Conservation (phyloP, 352 stramenopile genomes). For the Pythium aristosporum region DNA sequence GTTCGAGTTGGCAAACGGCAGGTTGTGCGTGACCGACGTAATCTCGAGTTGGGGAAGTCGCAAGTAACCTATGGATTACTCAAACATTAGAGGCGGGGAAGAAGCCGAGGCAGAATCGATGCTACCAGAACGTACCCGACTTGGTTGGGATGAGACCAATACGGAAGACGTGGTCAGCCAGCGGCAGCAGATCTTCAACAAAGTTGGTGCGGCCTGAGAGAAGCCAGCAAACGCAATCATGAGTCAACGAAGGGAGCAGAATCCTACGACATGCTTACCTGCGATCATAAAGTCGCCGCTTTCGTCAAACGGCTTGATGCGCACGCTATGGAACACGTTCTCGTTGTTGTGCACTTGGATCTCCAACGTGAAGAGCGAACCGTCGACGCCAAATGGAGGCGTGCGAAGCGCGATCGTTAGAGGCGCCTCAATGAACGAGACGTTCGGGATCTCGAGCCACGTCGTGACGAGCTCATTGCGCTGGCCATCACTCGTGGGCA, state of each 20-base stretch:
- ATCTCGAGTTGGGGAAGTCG: constrained; percentile 75
- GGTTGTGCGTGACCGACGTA: constrained; percentile 66
- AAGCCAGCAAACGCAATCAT: background rate
- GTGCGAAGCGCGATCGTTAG: constrained; percentile 65
- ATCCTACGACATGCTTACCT: constrained; percentile 26
- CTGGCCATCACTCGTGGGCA: constrained; percentile 32
- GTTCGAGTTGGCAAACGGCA: constrained; percentile 62
- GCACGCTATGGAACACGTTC: constrained; percentile 61
- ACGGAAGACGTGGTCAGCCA: constrained; percentile 59
- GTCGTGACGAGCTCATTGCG: constrained; percentile 63
- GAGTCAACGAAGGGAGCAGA: background rate
- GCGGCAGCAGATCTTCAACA: constrained; percentile 72
- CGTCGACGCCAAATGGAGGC: constrained; percentile 73
- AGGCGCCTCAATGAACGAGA: constrained; percentile 69
- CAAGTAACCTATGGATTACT: constrained; percentile 46
- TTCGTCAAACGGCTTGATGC: constrained; percentile 67
- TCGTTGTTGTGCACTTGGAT: constrained; percentile 77
- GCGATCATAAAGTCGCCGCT: constrained; percentile 77
- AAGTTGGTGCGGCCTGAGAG: constrained; percentile 58
- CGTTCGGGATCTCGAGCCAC: constrained; percentile 55
- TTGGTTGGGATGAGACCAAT: constrained; percentile 76
- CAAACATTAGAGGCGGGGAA: background rate
- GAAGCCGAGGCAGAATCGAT: background rate
- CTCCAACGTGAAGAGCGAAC: constrained; percentile 50
- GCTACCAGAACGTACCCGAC: constrained; percentile 43